Percentiles rank a stretch among this genome's conserved stretches.
Conservation (phyloP, 345 rosid species). For the Crucihimalaya himalaica region DNA sequence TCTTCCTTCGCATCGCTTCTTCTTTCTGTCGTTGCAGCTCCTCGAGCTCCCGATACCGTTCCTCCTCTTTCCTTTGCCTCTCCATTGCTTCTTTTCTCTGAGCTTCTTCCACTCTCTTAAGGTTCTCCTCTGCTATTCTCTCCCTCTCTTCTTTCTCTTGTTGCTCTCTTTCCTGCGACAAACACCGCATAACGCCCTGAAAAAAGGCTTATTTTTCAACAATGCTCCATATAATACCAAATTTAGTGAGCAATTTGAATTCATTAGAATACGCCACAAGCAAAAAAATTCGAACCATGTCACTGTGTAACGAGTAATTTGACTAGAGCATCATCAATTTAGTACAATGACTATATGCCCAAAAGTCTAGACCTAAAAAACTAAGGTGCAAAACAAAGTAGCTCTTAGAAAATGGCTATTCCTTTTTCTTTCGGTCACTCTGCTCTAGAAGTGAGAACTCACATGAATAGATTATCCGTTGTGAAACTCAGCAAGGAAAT, state of each 20-base stretch:
- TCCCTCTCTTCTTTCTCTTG: slow-evolving; percentile 77
- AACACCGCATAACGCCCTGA: slow-evolving; percentile 40
- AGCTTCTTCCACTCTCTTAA: slow-evolving; percentile 73
- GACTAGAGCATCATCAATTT: background rate
- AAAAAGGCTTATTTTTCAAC: slow-evolving; percentile 12
- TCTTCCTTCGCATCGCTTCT: slow-evolving; percentile 82
- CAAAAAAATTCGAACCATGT: background rate
- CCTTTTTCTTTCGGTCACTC: background rate
- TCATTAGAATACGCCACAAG: background rate
- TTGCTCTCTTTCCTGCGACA: slow-evolving; percentile 64
- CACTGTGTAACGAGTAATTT: background rate
- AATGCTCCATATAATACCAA: slow-evolving; percentile 6
- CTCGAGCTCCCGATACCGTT: slow-evolving; percentile 75
- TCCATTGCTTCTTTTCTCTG: slow-evolving; percentile 87
- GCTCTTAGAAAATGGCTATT: background rate
- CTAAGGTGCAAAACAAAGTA: background rate
- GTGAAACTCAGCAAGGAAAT: background rate
- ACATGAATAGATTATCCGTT: background rate
- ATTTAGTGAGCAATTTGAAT: background rate
- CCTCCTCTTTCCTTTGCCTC: slow-evolving; percentile 84
- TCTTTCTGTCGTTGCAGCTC: slow-evolving; percentile 81
- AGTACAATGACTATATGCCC: background rate
- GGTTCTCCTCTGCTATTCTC: slow-evolving; percentile 75
- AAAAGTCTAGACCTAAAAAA: slow-evolving; percentile 13
- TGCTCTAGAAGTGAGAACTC: background rate